Percentiles rank a stretch among this genome's conserved stretches.
Evolutionary conservation across 208 protist genomes (phyloP).

Genomic region (Endotrypanum monterogeii): DNA sequence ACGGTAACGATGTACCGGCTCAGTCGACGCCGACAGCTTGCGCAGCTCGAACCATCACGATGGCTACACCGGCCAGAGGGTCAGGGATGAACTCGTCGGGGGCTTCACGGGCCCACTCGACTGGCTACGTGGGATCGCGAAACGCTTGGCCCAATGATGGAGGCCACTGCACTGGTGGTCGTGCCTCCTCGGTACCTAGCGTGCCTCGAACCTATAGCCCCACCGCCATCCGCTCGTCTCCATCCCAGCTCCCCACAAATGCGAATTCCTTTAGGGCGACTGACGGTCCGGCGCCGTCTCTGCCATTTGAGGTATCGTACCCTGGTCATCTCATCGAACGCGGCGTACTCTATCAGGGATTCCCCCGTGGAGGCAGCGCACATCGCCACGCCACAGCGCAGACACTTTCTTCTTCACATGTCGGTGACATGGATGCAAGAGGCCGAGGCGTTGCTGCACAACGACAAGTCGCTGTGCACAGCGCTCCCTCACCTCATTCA

Average conservation of each 20-base stretch:
- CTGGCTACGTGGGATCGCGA: neutral
- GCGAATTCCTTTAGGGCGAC: neutral
- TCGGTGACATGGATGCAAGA: neutral
- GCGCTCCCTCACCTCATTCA: neutral
- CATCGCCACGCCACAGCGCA: neutral
- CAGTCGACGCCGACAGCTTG: no score
- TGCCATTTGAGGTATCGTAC: neutral
- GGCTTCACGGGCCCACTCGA: neutral
- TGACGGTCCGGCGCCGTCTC: neutral
- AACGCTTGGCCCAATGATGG: neutral
- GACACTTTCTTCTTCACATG: neutral
- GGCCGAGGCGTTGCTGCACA: neutral
- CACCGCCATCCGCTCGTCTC: neutral
- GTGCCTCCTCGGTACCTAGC: conserved; percentile 3
- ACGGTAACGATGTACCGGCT: neutral
- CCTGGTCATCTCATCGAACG: neutral
- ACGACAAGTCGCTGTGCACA: neutral
- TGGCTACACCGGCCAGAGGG: neutral
- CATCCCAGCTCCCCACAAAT: neutral
- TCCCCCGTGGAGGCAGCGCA: neutral
- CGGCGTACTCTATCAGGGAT: conserved; percentile 8
- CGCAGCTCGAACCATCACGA: neutral
- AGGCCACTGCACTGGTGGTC: neutral
- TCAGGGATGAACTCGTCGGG: neutral
- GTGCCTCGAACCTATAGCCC: no score